Conservation (phyloP, 2,329 filamentous ascomycete genomes). For the Colletotrichum siamense region DNA sequence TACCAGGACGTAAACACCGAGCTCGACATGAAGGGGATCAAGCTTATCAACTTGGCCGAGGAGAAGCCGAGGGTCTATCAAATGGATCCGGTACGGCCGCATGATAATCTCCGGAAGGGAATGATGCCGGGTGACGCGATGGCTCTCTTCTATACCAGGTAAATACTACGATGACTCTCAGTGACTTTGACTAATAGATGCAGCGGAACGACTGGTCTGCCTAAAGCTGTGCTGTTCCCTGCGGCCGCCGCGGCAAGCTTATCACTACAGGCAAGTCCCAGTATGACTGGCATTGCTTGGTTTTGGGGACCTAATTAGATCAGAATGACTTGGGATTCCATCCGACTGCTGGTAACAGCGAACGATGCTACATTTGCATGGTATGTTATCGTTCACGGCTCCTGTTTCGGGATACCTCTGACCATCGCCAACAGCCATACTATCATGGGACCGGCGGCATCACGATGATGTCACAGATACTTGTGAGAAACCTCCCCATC, state of each 20-base stretch:
- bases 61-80: constrained; percentile 39
- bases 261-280: neutral
- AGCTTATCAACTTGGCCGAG: constrained; percentile 53
- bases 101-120: constrained; percentile 58
- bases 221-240: constrained; percentile 72
- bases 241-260: constrained; percentile 43
- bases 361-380: constrained; percentile 13
- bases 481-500: constrained; percentile 47
- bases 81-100: constrained; percentile 55
- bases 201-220: constrained; percentile 76
- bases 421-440: constrained; percentile 38
- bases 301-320: neutral
- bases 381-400: fast-evolving
- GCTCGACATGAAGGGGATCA: constrained; percentile 56
- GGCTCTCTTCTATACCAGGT: constrained; percentile 70
- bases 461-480: constrained; percentile 58
- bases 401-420: neutral
- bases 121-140: constrained; percentile 61
- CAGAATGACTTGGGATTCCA: neutral
- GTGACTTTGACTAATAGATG: neutral
- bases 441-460: constrained; percentile 79
- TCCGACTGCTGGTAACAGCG: neutral
- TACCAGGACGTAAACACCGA: constrained; percentile 63
- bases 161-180: fast-evolving
- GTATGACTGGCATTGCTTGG: fast-evolving